Conservation (phyloP, 23 red algal species). For the Chondrus crispus region DNA sequence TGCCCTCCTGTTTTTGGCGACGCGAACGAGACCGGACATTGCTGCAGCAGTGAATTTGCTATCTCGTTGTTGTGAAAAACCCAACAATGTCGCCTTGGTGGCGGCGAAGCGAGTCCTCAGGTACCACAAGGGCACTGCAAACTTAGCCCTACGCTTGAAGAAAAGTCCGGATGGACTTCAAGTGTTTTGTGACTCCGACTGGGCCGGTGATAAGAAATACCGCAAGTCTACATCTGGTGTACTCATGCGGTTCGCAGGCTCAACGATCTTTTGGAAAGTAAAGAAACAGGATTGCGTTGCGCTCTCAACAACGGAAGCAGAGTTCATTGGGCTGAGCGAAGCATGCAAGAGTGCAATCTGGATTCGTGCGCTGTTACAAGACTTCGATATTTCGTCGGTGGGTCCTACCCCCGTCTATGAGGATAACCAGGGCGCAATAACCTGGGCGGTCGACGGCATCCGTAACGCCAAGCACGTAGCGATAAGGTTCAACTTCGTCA, state of each 20-base stretch:
- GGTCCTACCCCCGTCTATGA: no score
- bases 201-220: not conserved
- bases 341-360: not conserved
- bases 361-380: no score
- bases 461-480: slow-evolving; percentile 13
- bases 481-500: not conserved
- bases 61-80: not conserved
- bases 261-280: no score
- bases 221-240: not conserved
- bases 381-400: no score
- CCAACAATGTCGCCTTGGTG: not conserved
- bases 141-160: not conserved
- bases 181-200: not conserved
- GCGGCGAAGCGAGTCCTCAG: not conserved
- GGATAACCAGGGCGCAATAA: slow-evolving; percentile 1
- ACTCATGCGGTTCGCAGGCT: no score
- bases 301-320: no score
- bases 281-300: no score
- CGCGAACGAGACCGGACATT: not conserved
- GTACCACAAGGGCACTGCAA: not conserved
- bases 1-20: not conserved
- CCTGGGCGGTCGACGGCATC: not conserved
- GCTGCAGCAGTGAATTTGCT: not conserved
- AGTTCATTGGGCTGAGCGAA: no score
- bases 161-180: not conserved